phyloP scores from a whole-genome alignment of 441 rosid species.

The Populus tomentosa region DNA sequence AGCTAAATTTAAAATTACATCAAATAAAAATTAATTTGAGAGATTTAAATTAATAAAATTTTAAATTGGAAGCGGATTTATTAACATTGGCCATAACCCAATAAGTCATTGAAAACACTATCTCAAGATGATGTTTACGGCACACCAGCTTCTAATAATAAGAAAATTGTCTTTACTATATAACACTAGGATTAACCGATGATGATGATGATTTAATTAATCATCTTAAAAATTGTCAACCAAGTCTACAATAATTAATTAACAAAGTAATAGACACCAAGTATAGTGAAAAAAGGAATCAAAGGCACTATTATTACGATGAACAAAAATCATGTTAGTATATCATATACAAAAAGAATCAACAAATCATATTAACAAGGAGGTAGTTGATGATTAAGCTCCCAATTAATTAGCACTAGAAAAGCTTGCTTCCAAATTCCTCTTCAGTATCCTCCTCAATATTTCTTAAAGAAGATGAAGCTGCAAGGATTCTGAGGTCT shows the following conservation, averaged over 20 bases:
- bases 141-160: no score
- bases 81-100: no score
- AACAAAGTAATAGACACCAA: not conserved
- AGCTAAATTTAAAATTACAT: no score
- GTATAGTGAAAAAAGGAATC: not conserved
- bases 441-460: not conserved
- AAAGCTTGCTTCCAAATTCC: constrained; percentile 46
- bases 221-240: not conserved
- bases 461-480: constrained; percentile 8
- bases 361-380: not conserved
- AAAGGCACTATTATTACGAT: not conserved
- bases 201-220: not conserved
- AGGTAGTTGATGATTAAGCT: not conserved
- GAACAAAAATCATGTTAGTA: not conserved
- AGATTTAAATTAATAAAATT: no score
- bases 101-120: no score
- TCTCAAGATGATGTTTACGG: no score
- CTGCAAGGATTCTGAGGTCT: constrained; percentile 29
- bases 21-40: no score
- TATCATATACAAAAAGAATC: not conserved
- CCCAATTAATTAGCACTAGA: not conserved
- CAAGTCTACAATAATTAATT: not conserved
- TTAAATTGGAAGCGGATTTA: no score
- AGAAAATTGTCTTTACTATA: no score
- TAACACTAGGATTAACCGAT: not conserved